Evolutionary conservation across 345 rosid genomes (phyloP), one percentile per base, ranked within the genome.

Genomic region (Mallotus nudiflorus): DNA sequence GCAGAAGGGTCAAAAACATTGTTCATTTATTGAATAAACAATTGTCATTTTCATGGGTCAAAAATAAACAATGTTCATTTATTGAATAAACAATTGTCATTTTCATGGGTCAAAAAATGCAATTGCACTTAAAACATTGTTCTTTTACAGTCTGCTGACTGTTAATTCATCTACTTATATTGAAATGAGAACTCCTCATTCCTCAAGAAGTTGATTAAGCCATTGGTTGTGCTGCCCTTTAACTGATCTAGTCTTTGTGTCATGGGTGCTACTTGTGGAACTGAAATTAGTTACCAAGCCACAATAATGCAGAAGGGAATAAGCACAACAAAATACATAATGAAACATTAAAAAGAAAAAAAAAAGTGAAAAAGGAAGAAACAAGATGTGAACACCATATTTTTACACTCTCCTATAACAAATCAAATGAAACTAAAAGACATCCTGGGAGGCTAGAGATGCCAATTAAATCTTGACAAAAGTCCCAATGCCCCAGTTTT

Each of bases 341-440:
- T 39, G 1, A 1, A 19, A 61, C 9, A 3, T 37, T 11, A 12
- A 9, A 42, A 14, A 13, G 9, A 20, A 24, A 18, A n/a, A 20
- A 15, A 44, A 54, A 22, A 22, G 25, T 3, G 29, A 28, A 28
- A 1, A 27, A 28, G 33, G 53, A 19, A 45, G 3, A 45, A 24
- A 12, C 18, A 58, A 58, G 35, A 11, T 25, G 50, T 14, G 14
- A 63, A 63, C 12, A 44, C 27, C 24, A 35, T 37, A 59, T 35
- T 2, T 37, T 35, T 31, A 25, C 53, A 45, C 3, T 25, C 12
- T 45, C 67, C 60, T 55, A 42, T 44, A 11, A 14, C 49, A 28
- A 44, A 62, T 61, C 22, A 63, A 63, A 25, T 28, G 53, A 63
- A 65, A 65, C 40, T 16, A 53, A 28, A 65, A 65, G 22, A 46